Evolutionary conservation across 1,139 yeast species (phyloP).

Genomic region (Kazachstania sp.): DNA sequence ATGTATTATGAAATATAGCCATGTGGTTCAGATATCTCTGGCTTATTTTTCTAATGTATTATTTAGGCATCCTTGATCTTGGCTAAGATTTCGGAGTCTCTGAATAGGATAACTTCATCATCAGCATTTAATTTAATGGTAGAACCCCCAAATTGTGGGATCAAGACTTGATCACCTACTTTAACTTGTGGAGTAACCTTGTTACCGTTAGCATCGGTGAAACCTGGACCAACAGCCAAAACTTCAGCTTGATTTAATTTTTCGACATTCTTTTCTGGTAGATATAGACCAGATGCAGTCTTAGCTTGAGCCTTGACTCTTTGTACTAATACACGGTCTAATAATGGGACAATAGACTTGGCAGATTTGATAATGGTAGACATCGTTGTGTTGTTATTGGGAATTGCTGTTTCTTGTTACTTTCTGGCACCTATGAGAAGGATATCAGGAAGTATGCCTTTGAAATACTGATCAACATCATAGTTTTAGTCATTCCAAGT

Average conservation of each 20-base stretch:
- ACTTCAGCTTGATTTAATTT: conserved; percentile 80
- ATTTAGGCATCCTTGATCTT: conserved; percentile 47
- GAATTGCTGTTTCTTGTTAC: too few species aligned
- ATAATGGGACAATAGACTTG: conserved; percentile 79
- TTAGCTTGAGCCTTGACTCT: conserved; percentile 85
- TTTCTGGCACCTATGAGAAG: too few species aligned
- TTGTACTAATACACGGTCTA: conserved; percentile 94
- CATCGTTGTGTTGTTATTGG: conserved; percentile 23
- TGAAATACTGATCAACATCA: not conserved
- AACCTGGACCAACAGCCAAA: conserved; percentile 79
- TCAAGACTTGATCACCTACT: conserved; percentile 87
- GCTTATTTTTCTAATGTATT: too few species aligned
- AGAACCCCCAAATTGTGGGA: conserved; percentile 87
- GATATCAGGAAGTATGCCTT: too few species aligned
- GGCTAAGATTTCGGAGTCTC: conserved; percentile 92
- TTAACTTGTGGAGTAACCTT: conserved; percentile 63
- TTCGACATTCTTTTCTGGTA: conserved; percentile 94
- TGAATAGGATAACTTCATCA: conserved; percentile 62
- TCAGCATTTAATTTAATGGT: conserved; percentile 74
- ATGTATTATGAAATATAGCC: too few species aligned
- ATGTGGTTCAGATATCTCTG: too few species aligned
- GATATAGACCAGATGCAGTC: conserved; percentile 90
- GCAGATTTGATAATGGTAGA: conserved; percentile 71
- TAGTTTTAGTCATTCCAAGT: not conserved
- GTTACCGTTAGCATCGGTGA: conserved; percentile 59